Conservation (phyloP, 805 yeast species). For the Kodamaea restingae region DNA sequence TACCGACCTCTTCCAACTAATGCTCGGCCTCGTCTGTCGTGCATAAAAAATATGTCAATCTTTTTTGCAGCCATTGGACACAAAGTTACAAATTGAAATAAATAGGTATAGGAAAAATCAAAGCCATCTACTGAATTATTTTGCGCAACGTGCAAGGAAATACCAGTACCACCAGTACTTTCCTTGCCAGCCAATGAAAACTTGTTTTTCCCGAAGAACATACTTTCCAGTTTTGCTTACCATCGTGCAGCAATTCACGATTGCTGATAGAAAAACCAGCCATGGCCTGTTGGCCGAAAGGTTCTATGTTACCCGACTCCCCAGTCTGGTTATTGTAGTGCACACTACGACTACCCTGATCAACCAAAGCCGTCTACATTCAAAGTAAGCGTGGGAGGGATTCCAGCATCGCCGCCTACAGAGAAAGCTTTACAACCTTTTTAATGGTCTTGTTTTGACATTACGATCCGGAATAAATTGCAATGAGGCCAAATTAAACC, state of each 20-base stretch:
- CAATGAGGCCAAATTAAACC: constrained; percentile 17
- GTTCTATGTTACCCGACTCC: constrained; percentile 30
- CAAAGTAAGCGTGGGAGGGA: constrained; percentile 21
- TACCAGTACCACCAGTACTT: constrained; percentile 27
- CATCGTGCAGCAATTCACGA: constrained; percentile 32
- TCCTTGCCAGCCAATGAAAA: constrained; percentile 23
- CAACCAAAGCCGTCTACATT: constrained; percentile 26
- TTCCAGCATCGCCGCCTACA: constrained; percentile 31
- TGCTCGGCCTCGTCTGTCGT: too few relatives aligned
- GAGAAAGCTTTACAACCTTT: constrained; percentile 27
- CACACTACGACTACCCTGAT: constrained; percentile 29
- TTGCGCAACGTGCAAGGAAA: constrained; percentile 20
- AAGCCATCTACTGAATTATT: neutral
- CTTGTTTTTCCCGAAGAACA: constrained; percentile 28
- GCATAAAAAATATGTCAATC: too few relatives aligned
- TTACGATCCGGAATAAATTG: constrained; percentile 22
- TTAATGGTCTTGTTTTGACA: constrained; percentile 24
- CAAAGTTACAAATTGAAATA: neutral
- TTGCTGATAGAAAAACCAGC: constrained; percentile 36
- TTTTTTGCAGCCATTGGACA: too few relatives aligned
- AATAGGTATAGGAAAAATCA: neutral
- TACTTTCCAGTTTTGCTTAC: constrained; percentile 34
- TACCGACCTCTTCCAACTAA: too few relatives aligned
- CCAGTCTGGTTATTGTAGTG: constrained; percentile 27
- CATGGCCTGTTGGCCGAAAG: constrained; percentile 31